These are phyloP conservation scores for Hawksworthiomyces lignivorus DNA, from an alignment of 2,329 filamentous ascomycete genomes.

Conservation along the genomic window DNA sequence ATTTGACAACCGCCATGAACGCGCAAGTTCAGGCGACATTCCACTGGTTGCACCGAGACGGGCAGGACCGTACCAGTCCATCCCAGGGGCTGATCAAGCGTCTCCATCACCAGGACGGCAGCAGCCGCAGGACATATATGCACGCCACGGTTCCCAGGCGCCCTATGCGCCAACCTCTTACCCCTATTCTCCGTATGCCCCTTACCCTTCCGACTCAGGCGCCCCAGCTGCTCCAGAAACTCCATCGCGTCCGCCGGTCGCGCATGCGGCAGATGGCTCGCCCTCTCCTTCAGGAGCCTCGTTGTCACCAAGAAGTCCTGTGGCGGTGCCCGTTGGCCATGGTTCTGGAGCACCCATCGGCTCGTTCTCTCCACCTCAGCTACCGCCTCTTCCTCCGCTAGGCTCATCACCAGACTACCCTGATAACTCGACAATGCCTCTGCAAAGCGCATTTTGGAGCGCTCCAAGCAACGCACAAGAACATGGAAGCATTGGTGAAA, in stretches of 20 bases:
- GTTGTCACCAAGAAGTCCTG: not conserved
- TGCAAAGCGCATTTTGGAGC: not conserved
- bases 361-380: not conserved
- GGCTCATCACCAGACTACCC: not conserved
- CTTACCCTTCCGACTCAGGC: not conserved
- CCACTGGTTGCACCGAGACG: not conserved
- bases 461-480: too few relatives aligned
- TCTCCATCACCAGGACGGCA: not conserved
- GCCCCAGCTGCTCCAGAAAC: too few relatives aligned
- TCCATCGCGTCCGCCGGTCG: not conserved
- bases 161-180: not conserved
- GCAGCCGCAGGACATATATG: not conserved
- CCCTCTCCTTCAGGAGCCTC: conserved; percentile 1
- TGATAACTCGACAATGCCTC: not conserved
- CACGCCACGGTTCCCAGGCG: not conserved
- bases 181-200: not conserved
- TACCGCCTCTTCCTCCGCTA: not conserved
- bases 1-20: not conserved
- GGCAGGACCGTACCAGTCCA: not conserved
- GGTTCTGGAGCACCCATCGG: not conserved
- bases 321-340: not conserved
- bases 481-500: too few relatives aligned
- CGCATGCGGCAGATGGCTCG: not conserved
- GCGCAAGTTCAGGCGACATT: conserved; percentile 1
- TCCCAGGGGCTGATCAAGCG: conserved; percentile 1